phyloP scores from a whole-genome alignment of 345 rosid genomes.

The Sapria himalayana region DNA sequence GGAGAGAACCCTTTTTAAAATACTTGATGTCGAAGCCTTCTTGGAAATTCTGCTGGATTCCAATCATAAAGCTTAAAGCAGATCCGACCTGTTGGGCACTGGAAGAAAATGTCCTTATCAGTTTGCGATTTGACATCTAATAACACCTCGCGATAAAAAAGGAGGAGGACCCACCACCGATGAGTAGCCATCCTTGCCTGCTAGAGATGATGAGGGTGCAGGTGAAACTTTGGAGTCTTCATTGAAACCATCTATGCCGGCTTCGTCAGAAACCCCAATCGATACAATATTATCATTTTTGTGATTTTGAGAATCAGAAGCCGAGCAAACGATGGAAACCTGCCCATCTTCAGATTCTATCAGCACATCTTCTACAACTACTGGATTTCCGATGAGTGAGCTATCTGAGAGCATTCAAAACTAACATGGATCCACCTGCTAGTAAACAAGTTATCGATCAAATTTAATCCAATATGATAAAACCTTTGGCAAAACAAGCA shows the following conservation, averaged over 20 bases:
- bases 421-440: conserved; percentile 3
- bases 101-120: conserved; percentile 14
- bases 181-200: conserved; percentile 51
- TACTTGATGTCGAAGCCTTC: conserved; percentile 99
- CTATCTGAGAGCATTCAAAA: conserved; percentile 15
- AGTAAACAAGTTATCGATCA: neutral
- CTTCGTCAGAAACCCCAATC: conserved; percentile 29
- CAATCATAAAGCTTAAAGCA: conserved; percentile 98
- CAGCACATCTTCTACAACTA: conserved; percentile 35
- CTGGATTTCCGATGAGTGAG: conserved; percentile 23
- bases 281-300: conserved; percentile 37
- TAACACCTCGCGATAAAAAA: neutral
- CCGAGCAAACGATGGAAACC: conserved; percentile 22
- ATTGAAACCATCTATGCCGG: conserved; percentile 25
- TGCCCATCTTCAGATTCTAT: conserved; percentile 39
- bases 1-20: conserved; percentile 28
- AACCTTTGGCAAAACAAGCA: conserved; percentile 55
- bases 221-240: conserved; percentile 30
- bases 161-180: conserved; percentile 37
- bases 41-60: conserved; percentile 98
- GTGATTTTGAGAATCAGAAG: conserved; percentile 26
- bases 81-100: conserved; percentile 96
- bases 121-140: conserved; percentile 4
- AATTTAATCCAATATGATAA: conserved; percentile 2
- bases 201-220: conserved; percentile 41